Base-by-base conservation (phyloP, 2,329 filamentous ascomycete species). In the Alternaria solani region DNA sequence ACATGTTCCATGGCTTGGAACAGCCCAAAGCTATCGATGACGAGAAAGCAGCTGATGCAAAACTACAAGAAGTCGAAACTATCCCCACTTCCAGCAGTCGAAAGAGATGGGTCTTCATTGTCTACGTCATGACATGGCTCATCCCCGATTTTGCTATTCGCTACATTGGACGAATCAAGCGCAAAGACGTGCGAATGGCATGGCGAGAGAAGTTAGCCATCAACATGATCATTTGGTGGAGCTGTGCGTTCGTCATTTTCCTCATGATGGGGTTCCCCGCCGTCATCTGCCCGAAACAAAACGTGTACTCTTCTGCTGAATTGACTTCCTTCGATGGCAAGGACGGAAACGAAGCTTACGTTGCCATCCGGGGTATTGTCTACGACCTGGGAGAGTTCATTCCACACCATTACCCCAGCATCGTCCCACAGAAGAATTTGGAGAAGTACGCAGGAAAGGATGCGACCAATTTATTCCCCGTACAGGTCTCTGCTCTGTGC, bases 161-260 rank as follows among this genome's bases (percentile, higher is more conserved):
- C 55, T 84, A 84, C 70, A 62, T 96, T 41, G 94, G 94, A 23
- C 86, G 91, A 52, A 97, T 97, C 90, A 87, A 91, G 61, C 91
- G 95, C 62, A 96, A 96, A 76, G 95, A 99, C 77, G 88, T 99
- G 8, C 91, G 94, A 25, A 85, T 91, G 76, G 95, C 95, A 0
- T 99, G 95, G 95, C 87, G 95, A 75, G 95, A 99, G 79, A 99
- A 99, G 84, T 78, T 99, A 60, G 94, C 95, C 55, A 99, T 99
- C 85, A 99, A 99, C 83, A 85, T 99, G 78, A 86, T 98, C 74
- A 99, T 99, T 76, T 99, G 96, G 95, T 82, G 94, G 58, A 87
- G 86, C 75, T 98, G 94, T 80, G 82, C 81, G 16, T 79, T 91
- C 49, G 88, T 92, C 28, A 86, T 91, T 57, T 99, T 99, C 83